These are phyloP conservation scores for Zygosaccharomyces bailii DNA, from an alignment of 805 yeast genomes.

Conservation along the genomic window DNA sequence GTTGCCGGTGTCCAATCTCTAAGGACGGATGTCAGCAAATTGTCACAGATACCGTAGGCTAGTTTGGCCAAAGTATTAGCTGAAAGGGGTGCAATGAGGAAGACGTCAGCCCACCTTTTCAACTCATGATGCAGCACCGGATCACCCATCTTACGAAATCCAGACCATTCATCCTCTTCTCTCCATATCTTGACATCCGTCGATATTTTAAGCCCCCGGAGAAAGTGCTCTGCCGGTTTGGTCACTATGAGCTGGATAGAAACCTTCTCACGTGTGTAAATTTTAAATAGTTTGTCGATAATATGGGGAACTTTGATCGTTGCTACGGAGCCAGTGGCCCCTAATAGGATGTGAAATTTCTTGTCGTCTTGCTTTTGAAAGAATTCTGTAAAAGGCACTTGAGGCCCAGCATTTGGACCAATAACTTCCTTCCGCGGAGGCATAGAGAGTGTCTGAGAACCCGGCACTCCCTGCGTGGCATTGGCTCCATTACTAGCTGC, in stretches of 20 bases:
- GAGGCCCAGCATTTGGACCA: conserved; percentile 51
- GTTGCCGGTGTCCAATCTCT: conserved; percentile 75
- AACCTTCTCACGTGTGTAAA: conserved; percentile 68
- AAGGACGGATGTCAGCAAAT: conserved; percentile 66
- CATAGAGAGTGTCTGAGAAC: conserved; percentile 13
- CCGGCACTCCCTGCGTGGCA: background rate
- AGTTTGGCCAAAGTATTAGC: conserved; percentile 78
- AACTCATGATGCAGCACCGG: conserved; percentile 76
- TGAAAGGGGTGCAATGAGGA: conserved; percentile 71
- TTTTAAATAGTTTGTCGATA: conserved; percentile 78
- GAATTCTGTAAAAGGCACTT: conserved; percentile 71
- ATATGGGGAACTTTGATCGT: conserved; percentile 89
- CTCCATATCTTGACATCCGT: conserved; percentile 81
- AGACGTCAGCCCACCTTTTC: conserved; percentile 81
- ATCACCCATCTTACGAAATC: conserved; percentile 54
- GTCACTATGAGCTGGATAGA: conserved; percentile 85
- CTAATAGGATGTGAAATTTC: conserved; percentile 82
- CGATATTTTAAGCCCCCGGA: conserved; percentile 59
- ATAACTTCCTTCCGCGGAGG: conserved; percentile 45
- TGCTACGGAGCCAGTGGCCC: conserved; percentile 96
- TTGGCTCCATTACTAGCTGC: conserved; percentile 6
- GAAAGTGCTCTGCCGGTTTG: conserved; percentile 67
- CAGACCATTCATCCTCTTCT: conserved; percentile 75
- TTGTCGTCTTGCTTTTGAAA: conserved; percentile 72
- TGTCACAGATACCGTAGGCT: conserved; percentile 74